These are phyloP conservation scores for Avena atlantica DNA, from an alignment of 176 grass and related monocot genomes.

Conservation along the genomic window DNA sequence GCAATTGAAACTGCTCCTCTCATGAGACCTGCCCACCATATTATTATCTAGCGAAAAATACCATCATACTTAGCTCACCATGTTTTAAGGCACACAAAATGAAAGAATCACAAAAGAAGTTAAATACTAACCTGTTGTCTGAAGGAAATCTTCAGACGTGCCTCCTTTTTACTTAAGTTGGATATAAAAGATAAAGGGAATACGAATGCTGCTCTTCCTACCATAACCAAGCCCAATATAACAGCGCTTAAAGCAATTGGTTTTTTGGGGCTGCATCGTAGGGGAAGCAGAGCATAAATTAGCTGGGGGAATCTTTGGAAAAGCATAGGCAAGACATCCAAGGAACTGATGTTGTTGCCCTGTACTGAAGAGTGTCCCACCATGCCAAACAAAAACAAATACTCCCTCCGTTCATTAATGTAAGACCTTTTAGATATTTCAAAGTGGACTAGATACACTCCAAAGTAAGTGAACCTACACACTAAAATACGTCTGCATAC, in stretches of 20 bases:
- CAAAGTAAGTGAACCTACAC: too few relatives aligned
- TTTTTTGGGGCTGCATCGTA: slow-evolving; percentile 81
- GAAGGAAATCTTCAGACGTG: slow-evolving; percentile 77
- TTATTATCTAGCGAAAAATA: slow-evolving; percentile 62
- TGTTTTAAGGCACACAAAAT: slow-evolving; percentile 19
- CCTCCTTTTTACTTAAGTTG: slow-evolving; percentile 73
- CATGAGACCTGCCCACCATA: slow-evolving; percentile 99
- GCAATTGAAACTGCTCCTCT: slow-evolving; percentile 99
- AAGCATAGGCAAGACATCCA: slow-evolving; percentile 32
- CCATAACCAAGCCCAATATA: slow-evolving; percentile 89
- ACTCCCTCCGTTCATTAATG: too few relatives aligned
- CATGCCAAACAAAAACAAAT: slow-evolving; percentile 32
- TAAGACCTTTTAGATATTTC: too few relatives aligned
- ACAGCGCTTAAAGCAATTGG: slow-evolving; percentile 77
- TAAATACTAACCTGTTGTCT: slow-evolving; percentile 73
- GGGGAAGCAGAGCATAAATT: slow-evolving; percentile 16
- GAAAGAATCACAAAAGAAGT: slow-evolving; percentile 20
- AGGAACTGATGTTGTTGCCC: not conserved
- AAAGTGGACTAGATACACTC: too few relatives aligned
- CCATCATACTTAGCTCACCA: slow-evolving; percentile 32
- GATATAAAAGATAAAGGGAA: slow-evolving; percentile 82
- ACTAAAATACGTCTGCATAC: too few relatives aligned
- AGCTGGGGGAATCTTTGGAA: not conserved
- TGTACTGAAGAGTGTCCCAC: not conserved
- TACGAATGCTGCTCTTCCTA: slow-evolving; percentile 89